Percentiles rank a stretch among this genome's conserved stretches.
phyloP scores from a whole-genome alignment of 2,329 filamentous ascomycete species.

The Hypoxylon sp. region DNA sequence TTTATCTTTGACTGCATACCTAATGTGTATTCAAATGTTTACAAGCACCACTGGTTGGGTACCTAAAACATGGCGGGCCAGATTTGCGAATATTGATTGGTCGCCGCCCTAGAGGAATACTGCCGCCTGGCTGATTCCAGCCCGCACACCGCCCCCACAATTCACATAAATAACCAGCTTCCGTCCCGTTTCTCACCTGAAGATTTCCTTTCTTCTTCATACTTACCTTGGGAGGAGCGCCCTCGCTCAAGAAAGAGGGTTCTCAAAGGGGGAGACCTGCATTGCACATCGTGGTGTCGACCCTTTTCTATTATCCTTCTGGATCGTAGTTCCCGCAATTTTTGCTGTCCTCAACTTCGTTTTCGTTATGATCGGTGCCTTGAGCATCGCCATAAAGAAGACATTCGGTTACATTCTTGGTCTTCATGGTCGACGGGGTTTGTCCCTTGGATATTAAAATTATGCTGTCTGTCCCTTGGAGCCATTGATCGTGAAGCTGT shows the following conservation, averaged over 20 bases:
- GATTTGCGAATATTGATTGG: conserved; percentile 3
- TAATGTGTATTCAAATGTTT: no score
- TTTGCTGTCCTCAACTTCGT: conserved; percentile 50
- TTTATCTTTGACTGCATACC: no score
- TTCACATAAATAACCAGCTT: conserved; percentile 5
- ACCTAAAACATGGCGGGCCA: no score
- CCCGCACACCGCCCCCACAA: conserved; percentile 16
- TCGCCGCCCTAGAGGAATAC: not conserved
- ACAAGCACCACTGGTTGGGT: no score
- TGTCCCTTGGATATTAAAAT: no score
- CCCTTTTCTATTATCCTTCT: conserved; percentile 54
- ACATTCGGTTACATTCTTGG: not conserved
- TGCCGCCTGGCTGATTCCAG: conserved; percentile 30
- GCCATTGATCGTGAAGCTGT: no score
- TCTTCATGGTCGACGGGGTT: no score
- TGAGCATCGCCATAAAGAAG: conserved; percentile 34
- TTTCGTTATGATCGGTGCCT: conserved; percentile 36
- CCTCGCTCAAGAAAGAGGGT: conserved; percentile 51
- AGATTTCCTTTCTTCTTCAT: conserved; percentile 50
- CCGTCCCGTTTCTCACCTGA: conserved; percentile 4
- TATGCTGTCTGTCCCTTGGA: no score
- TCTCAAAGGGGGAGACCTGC: conserved; percentile 61
- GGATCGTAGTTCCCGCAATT: conserved; percentile 55
- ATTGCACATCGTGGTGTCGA: conserved; percentile 71
- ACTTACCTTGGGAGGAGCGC: conserved; percentile 56